Base-by-base conservation (phyloP, 2,329 filamentous ascomycete species). In the Alternaria dauci region DNA sequence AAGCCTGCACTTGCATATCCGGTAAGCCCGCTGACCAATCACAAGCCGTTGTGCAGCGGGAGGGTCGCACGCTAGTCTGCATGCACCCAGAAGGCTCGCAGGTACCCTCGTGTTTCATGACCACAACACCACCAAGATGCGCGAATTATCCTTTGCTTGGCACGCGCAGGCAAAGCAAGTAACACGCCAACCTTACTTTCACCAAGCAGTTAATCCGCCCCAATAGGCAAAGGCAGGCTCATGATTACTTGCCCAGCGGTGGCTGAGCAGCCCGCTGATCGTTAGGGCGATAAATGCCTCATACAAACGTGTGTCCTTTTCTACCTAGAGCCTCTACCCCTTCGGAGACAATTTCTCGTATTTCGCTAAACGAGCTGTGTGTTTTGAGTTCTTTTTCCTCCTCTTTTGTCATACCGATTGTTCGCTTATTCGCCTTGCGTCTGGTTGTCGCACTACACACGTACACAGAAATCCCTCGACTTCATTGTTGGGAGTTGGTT, bases 201-300 rank as follows among this genome's bases (percentile, higher is more conserved):
- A 52, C 50, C 50, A 23, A 20, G 50, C 23, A 25, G 25, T 52
- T 16, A 6, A 25, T 38, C n/a, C 23, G 34, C 50, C 20, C 30
- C 30, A 50, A 50, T 38, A 50, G 20, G 46, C 30, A 20, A 48
- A 48, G 28, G 25, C n/a, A 52, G 48, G 25, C 50, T 34, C 50
- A 41, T n/a, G 6, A 41, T 52, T 34, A 41, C n/a, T 12, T 41
- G 18, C 38, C 38, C 11, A 14, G 25, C 8, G 9, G 50, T 52
- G 50, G 50, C 50, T 52, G 50, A 52, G 50, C 50, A 52, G 28
- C n/a, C 18, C 26, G 56, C 16, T 58, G 50, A 48, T 52, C 46
- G 23, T 14, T 7, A 25, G 5, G 28, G 20, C 18, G 43, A 48
- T 42, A 58, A 58, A 58, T 58, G 18, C 56, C 50, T 39, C 51